Evolutionary conservation across 805 yeast genomes (phyloP).

Genomic region (Osmozyma mogii): DNA sequence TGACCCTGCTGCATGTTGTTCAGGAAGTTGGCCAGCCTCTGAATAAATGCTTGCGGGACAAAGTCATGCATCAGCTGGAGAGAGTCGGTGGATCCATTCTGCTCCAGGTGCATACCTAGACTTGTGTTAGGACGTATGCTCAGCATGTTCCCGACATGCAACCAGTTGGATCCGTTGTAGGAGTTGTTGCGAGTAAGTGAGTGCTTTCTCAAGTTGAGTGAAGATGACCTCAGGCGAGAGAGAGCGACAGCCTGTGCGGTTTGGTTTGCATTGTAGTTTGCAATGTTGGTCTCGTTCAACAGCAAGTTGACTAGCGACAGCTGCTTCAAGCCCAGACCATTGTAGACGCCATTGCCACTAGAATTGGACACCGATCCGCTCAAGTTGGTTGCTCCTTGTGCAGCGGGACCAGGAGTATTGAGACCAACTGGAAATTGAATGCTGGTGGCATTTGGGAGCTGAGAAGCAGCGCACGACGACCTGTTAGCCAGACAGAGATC

Average conservation of each 20-base stretch:
- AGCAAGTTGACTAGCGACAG: constrained; percentile 35
- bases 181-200: constrained; percentile 37
- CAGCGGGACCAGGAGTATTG: constrained; percentile 4
- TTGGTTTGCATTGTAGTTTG: constrained; percentile 18
- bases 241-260: constrained; percentile 7
- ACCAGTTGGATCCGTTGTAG: constrained; percentile 28
- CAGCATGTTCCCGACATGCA: constrained; percentile 36
- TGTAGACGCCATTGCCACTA: constrained; percentile 7
- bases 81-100: constrained; percentile 29
- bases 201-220: constrained; percentile 33
- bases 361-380: constrained; percentile 4
- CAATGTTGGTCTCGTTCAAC: constrained; percentile 31
- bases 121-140: constrained; percentile 19
- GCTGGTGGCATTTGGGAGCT: constrained; percentile 20
- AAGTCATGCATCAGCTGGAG: constrained; percentile 38
- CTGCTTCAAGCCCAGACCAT: constrained; percentile 22
- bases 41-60: constrained; percentile 34
- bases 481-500: constrained; percentile 28
- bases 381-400: neutral
- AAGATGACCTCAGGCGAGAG: constrained; percentile 28
- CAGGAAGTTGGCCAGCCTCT: constrained; percentile 19
- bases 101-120: constrained; percentile 12
- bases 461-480: constrained; percentile 3
- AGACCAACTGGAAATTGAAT: constrained; percentile 4
- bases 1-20: no score